These are phyloP conservation scores for Ogataea paraovalis DNA, from an alignment of 805 yeast genomes.

Conservation along the genomic window DNA sequence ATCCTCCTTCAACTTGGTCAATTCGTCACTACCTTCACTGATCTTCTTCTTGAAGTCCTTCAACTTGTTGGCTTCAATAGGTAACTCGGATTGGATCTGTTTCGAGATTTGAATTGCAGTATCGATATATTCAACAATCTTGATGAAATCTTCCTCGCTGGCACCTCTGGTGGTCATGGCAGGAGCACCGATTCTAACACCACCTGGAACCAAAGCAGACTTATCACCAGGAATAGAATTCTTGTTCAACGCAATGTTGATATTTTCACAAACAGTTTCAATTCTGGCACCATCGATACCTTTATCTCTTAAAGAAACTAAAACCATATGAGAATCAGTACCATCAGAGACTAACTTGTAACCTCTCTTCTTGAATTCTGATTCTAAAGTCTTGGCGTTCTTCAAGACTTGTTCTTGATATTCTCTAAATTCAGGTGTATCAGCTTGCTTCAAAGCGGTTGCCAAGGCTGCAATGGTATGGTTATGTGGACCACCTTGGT, in stretches of 20 bases:
- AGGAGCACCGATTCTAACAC: slow-evolving; percentile 95
- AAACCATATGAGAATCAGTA: slow-evolving; percentile 90
- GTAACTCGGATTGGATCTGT: slow-evolving; percentile 71
- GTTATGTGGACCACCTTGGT: slow-evolving; percentile 99
- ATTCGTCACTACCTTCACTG: slow-evolving; percentile 65
- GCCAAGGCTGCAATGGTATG: slow-evolving; percentile 96
- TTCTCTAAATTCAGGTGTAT: slow-evolving; percentile 79
- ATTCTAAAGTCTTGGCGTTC: slow-evolving; percentile 77
- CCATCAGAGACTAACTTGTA: slow-evolving; percentile 84
- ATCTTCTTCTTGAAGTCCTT: slow-evolving; percentile 91
- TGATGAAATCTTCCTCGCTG: slow-evolving; percentile 68
- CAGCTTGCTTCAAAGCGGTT: slow-evolving; percentile 89
- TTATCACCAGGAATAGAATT: slow-evolving; percentile 96
- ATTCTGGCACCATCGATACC: slow-evolving; percentile 94
- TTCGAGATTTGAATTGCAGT: slow-evolving; percentile 73
- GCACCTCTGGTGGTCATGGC: slow-evolving; percentile 98
- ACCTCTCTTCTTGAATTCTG: slow-evolving; percentile 59
- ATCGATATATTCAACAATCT: slow-evolving; percentile 77
- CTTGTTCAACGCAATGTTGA: slow-evolving; percentile 93
- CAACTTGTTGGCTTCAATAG: slow-evolving; percentile 89
- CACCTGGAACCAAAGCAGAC: slow-evolving; percentile 94
- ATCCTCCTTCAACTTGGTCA: slow-evolving; percentile 67
- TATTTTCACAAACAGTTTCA: slow-evolving; percentile 82
- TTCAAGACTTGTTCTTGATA: slow-evolving; percentile 81
- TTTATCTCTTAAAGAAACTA: slow-evolving; percentile 75